phyloP scores from a whole-genome alignment of 768 basidiomycete species.

The Phaeotremella skinneri region DNA sequence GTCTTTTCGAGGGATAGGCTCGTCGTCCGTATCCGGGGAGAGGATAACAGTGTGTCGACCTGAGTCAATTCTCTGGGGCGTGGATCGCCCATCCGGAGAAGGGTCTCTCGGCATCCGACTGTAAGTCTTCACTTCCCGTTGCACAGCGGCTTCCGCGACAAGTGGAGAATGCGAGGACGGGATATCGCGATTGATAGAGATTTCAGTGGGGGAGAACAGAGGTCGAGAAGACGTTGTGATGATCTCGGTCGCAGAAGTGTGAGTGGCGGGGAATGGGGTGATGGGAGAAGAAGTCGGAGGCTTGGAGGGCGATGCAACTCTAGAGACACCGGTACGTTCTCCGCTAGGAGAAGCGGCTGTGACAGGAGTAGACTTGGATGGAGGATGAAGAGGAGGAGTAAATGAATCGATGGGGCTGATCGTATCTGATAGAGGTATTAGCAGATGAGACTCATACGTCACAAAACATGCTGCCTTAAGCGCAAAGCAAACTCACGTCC shows the following conservation, averaged over 20 bases:
- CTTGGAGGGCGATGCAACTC: background rate
- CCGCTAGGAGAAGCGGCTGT: no score
- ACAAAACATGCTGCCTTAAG: background rate
- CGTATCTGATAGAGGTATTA: background rate
- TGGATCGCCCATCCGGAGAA: no score
- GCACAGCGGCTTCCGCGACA: no score
- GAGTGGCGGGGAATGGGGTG: background rate
- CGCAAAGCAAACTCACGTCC: no score
- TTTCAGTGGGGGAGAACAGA: constrained; percentile 40
- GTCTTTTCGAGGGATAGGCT: background rate
- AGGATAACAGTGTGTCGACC: background rate
- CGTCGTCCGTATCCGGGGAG: background rate
- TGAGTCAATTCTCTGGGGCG: background rate
- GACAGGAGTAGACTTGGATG: no score
- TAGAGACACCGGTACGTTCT: no score
- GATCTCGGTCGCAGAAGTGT: constrained; percentile 16
- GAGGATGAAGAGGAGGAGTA: no score
- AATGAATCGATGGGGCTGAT: background rate
- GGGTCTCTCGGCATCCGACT: no score
- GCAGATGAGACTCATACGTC: background rate
- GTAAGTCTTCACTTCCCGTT: background rate
- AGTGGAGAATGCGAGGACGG: no score
- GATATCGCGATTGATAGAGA: background rate
- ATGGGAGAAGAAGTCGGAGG: background rate
- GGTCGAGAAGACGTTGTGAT: constrained; percentile 27